Conservation (phyloP, 2,329 filamentous ascomycete genomes). For the Phialocephala sp. region DNA sequence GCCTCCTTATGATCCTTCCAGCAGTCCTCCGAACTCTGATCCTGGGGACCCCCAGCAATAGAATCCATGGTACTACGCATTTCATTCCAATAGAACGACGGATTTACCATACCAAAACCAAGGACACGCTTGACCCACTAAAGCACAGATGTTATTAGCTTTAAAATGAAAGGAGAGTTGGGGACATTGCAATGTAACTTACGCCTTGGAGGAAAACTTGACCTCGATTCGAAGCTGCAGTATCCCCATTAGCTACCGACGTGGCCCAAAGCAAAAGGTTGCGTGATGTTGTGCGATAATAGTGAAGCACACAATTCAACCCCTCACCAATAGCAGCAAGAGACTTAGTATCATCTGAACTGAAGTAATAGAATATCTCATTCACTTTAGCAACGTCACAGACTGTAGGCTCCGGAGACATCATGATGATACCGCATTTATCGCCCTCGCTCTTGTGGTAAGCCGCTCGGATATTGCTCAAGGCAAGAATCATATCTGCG, state of each 20-base stretch:
- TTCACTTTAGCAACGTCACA: not conserved
- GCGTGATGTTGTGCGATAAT: slow-evolving; percentile 4
- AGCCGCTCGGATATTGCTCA: not conserved
- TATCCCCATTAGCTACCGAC: slow-evolving; percentile 1
- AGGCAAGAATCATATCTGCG: not conserved
- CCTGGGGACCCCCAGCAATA: not conserved
- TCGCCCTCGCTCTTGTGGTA: not conserved
- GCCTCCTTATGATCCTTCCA: slow-evolving; percentile 22
- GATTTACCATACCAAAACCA: slow-evolving; percentile 15
- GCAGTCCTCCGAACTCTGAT: slow-evolving; percentile 12
- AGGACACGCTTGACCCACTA: slow-evolving; percentile 4
- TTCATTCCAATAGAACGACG: slow-evolving; percentile 5
- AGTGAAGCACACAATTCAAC: slow-evolving; percentile 17
- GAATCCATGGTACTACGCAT: not conserved
- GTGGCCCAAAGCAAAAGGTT: slow-evolving; percentile 23
- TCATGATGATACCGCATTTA: not conserved
- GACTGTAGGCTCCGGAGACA: not conserved
- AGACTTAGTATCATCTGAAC: not conserved
- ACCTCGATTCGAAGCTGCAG: slow-evolving; percentile 4
- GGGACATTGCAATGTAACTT: slow-evolving; percentile 6
- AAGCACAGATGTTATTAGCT: not conserved
- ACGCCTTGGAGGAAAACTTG: slow-evolving; percentile 21
- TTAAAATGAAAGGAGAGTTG: not conserved
- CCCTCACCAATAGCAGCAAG: slow-evolving; percentile 14
- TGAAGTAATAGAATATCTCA: not conserved